Evolutionary conservation across 148 eudicot genomes (phyloP).

Genomic region (Camellia sinensis): DNA sequence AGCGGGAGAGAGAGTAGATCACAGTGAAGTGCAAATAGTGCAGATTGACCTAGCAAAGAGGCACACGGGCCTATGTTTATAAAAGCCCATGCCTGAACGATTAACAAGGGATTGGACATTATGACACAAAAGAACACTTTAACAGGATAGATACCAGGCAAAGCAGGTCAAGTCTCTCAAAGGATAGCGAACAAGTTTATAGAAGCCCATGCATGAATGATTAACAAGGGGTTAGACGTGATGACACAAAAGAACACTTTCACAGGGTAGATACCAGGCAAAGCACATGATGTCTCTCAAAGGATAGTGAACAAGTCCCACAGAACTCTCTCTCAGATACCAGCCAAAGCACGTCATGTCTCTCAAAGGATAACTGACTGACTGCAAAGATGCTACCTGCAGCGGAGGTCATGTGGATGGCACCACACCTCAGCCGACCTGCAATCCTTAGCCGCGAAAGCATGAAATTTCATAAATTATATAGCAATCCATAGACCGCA

Average conservation of each 20-base stretch:
- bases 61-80: neutral
- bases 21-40: neutral
- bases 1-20: no score
- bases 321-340: neutral
- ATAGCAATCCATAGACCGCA: neutral
- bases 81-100: neutral
- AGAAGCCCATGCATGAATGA: neutral
- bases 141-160: neutral
- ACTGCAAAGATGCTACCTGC: neutral
- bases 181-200: neutral
- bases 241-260: neutral
- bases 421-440: neutral
- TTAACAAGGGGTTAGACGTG: neutral
- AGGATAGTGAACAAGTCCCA: neutral
- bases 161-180: neutral
- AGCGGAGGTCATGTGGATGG: neutral
- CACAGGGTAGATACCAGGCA: neutral
- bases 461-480: neutral
- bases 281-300: neutral
- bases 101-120: neutral
- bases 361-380: no score
- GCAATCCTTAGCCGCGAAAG: neutral
- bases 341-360: no score
- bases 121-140: neutral
- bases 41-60: neutral